Evolutionary conservation across 768 basidiomycete genomes (phyloP), one percentile per base, ranked within the genome.

Genomic region (Suillus decipiens): DNA sequence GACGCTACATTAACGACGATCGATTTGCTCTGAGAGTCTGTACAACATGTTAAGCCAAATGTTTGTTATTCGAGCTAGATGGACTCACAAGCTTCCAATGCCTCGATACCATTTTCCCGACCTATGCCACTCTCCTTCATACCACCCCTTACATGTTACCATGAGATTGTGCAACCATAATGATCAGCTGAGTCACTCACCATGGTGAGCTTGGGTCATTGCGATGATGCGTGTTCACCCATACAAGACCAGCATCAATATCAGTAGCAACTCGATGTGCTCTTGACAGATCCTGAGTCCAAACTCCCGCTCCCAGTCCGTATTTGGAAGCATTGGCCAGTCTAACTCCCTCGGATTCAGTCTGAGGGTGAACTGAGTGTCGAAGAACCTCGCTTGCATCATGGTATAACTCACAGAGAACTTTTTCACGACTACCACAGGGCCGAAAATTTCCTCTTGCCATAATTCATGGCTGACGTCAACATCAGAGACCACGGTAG

Each of bases 101-200:
- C 91, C 71, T 94, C 93, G 5, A 90, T 62, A 1, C 93, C 93
- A 66, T 95, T 95, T 71, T 95, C 93, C 62, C 93, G 76, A 6
- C 93, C 93, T 59, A 93, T 89, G 1, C 93, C 93, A 68, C 92
- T 94, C 66, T 90, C 89, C 72, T 94, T 93, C 91, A 93, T 91
- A 7, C 92, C 92, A 22, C 92, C 92, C 91, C 90, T 90, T 64
- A n/a, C 17, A 37, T 42, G 51, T 8, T 28, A 61, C 48, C 36
- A 39, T 14, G 37, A 64, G 41, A 50, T 54, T 15, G 45, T n/a
- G 41, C 28, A 11, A 41, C 12, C 7, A 41, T 19, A 19, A 41
- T 42, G 3, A 7, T 42, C 3, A 11, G 60, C 19, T 57, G 3
- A 63, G 45, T 22, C 42, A 61, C 59, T 68, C 66, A 92, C 93